Evolutionary conservation across 495 filamentous ascomycete genomes (phyloP).

Genomic region (Penicillium pancosmium): DNA sequence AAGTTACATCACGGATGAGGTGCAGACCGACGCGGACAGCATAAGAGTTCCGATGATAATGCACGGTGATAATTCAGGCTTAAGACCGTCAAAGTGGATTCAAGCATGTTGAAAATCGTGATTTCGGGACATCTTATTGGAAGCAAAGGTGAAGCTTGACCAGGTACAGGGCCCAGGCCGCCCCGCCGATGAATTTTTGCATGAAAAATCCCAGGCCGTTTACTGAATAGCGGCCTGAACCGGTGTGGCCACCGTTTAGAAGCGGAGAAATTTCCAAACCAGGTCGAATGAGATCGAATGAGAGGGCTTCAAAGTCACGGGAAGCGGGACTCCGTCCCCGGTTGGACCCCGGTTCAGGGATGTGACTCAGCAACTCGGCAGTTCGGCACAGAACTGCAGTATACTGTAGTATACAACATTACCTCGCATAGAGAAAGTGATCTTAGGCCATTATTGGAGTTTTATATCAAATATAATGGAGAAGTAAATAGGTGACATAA

Average conservation of each 20-base stretch:
- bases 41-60: conserved; percentile 10
- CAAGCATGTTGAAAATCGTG: not conserved
- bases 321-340: not conserved
- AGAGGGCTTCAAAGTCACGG: not conserved
- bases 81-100: conserved; percentile 5
- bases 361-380: conserved; percentile 5
- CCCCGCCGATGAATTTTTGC: not conserved
- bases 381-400: not conserved
- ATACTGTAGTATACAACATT: too few species aligned
- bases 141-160: conserved; percentile 2
- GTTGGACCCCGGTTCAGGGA: not conserved
- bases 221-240: not conserved
- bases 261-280: not conserved
- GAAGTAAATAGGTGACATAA: too few species aligned
- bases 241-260: conserved; percentile 1
- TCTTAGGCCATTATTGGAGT: too few species aligned
- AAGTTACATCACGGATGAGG: conserved; percentile 3
- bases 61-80: conserved; percentile 16
- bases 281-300: not conserved
- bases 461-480: too few species aligned
- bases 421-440: too few species aligned
- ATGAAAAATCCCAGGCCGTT: not conserved
- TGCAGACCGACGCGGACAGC: conserved; percentile 6
- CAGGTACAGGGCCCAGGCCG: conserved; percentile 1
- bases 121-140: not conserved